A percentile compares a stretch with the other conserved stretches of the same genome.
These are phyloP conservation scores for Sclerotinia nivalis DNA, from an alignment of 2,329 filamentous ascomycete species.

Conservation along the genomic window DNA sequence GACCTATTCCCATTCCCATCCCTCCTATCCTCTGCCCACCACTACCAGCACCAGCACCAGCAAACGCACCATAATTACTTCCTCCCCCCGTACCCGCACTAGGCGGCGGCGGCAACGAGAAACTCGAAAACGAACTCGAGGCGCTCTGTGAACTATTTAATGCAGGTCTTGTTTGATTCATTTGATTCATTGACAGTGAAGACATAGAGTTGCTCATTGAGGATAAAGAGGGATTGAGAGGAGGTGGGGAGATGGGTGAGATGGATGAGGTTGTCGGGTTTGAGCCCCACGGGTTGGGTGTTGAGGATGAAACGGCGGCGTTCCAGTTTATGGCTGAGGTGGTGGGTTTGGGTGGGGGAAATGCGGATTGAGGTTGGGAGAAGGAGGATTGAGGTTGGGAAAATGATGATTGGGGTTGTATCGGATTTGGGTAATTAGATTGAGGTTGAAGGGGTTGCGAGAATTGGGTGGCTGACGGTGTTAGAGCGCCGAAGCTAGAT, in stretches of 20 bases:
- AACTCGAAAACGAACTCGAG: constrained; percentile 44
- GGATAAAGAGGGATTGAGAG: constrained; percentile 27
- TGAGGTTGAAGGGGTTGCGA: constrained; percentile 52
- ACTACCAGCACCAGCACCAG: constrained; percentile 27
- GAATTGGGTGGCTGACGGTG: constrained; percentile 62
- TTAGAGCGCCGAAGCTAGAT: constrained; percentile 54
- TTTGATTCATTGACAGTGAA: constrained; percentile 50
- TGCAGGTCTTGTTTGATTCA: constrained; percentile 41
- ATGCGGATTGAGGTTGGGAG: constrained; percentile 22
- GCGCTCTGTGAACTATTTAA: constrained; percentile 46
- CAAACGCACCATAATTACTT: constrained; percentile 30
- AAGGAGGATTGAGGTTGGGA: constrained; percentile 42
- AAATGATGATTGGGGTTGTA: constrained; percentile 19
- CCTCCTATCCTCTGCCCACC: constrained; percentile 30
- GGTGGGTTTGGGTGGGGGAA: constrained; percentile 29
- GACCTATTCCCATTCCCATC: constrained; percentile 30
- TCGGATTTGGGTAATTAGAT: constrained; percentile 14
- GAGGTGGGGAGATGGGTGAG: constrained; percentile 6
- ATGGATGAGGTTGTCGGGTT: constrained; percentile 38
- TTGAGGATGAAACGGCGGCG: constrained; percentile 42
- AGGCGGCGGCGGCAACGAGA: constrained; percentile 39
- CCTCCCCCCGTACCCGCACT: constrained; percentile 21
- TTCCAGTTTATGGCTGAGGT: constrained; percentile 52
- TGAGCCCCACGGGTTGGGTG: constrained; percentile 52
- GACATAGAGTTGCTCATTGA: constrained; percentile 50